Percentiles rank a stretch among this genome's conserved stretches.
These are phyloP conservation scores for Boletellus emodensis DNA, from an alignment of 768 basidiomycete species.

Conservation along the genomic window DNA sequence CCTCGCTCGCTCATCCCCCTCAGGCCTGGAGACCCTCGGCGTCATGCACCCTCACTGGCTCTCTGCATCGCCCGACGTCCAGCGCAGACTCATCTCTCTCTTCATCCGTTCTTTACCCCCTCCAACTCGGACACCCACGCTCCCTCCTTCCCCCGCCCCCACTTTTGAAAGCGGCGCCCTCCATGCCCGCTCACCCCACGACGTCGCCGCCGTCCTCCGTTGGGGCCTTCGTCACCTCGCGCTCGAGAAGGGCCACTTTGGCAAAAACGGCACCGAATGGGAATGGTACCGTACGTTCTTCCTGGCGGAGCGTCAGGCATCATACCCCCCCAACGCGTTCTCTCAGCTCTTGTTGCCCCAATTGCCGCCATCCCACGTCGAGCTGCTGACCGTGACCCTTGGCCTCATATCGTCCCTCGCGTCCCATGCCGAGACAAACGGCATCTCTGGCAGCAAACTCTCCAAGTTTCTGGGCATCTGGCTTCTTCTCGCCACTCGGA, in stretches of 20 bases:
- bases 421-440: slow-evolving; percentile 65
- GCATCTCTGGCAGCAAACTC: slow-evolving; percentile 75
- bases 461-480: slow-evolving; percentile 72
- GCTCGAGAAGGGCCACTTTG: slow-evolving; percentile 57
- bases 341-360: slow-evolving; percentile 57
- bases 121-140: slow-evolving; percentile 30
- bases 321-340: slow-evolving; percentile 64
- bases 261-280: slow-evolving; percentile 49
- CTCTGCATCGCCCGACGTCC: slow-evolving; percentile 66
- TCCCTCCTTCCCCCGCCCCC: slow-evolving; percentile 45
- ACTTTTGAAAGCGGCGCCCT: slow-evolving; percentile 63
- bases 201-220: slow-evolving; percentile 74
- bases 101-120: slow-evolving; percentile 63
- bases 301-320: slow-evolving; percentile 51
- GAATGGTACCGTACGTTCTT: slow-evolving; percentile 68
- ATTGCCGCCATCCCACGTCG: slow-evolving; percentile 53
- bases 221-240: slow-evolving; percentile 77
- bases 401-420: slow-evolving; percentile 67
- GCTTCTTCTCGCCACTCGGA: slow-evolving; percentile 52
- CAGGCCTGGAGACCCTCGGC: slow-evolving; percentile 78
- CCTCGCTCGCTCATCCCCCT: slow-evolving; percentile 3
- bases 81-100: slow-evolving; percentile 62
- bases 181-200: slow-evolving; percentile 65
- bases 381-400: slow-evolving; percentile 54
- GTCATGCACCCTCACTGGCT: slow-evolving; percentile 87